phyloP scores from a whole-genome alignment of 2,329 filamentous ascomycete genomes.

The Alternaria ethzedia region DNA sequence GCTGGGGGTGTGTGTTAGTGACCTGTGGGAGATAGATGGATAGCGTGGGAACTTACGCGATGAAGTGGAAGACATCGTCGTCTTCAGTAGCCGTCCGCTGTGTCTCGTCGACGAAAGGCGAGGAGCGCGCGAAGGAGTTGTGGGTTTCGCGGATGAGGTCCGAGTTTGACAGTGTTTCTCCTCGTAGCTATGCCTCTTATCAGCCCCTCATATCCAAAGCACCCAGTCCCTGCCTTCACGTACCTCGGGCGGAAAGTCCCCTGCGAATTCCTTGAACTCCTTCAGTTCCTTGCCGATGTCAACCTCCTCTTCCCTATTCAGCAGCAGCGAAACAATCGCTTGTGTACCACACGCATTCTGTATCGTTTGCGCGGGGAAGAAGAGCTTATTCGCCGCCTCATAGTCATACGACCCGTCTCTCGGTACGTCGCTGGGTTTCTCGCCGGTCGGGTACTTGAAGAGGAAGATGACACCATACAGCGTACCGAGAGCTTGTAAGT shows the following conservation, averaged over 20 bases:
- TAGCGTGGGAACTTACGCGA: too few relatives aligned
- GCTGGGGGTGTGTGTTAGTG: constrained; percentile 22
- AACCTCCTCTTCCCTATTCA: constrained; percentile 78
- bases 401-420: constrained; percentile 84
- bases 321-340: constrained; percentile 85
- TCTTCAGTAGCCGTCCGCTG: constrained; percentile 71
- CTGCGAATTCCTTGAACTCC: constrained; percentile 88
- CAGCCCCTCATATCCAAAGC: constrained; percentile 1
- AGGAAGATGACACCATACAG: constrained; percentile 97
- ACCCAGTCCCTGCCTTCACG: constrained; percentile 16
- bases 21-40: too few relatives aligned
- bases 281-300: constrained; percentile 74
- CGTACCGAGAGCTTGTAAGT: constrained; percentile 66
- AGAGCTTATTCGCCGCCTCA: constrained; percentile 75
- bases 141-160: constrained; percentile 69
- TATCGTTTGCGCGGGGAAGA: constrained; percentile 97
- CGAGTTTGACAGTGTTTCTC: constrained; percentile 74
- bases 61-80: constrained; percentile 96
- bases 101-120: constrained; percentile 92
- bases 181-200: constrained; percentile 61
- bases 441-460: constrained; percentile 89
- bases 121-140: constrained; percentile 87
- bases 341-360: constrained; percentile 99
- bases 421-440: constrained; percentile 68
- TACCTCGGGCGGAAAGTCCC: constrained; percentile 72